These are phyloP conservation scores for Pichia sp. DNA, from an alignment of 1,139 yeast species.

Conservation along the genomic window DNA sequence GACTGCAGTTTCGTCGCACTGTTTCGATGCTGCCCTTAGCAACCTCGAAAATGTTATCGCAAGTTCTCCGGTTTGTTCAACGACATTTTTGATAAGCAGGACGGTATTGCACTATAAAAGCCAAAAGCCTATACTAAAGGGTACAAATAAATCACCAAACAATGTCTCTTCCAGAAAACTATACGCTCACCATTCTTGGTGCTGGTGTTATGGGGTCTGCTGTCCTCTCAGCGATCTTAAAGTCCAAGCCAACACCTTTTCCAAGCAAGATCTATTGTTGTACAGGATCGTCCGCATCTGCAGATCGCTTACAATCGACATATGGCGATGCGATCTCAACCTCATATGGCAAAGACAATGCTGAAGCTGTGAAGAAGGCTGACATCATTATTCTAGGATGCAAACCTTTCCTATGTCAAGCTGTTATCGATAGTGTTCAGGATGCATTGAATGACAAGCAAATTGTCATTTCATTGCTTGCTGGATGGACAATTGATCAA, in stretches of 20 bases:
- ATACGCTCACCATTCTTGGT: conserved; percentile 61
- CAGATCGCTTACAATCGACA: conserved; percentile 39
- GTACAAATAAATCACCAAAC: too few species aligned
- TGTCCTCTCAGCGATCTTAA: conserved; percentile 73
- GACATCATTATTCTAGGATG: conserved; percentile 77
- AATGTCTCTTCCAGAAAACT: conserved; percentile 19
- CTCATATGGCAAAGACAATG: conserved; percentile 50
- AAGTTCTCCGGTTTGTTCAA: background rate
- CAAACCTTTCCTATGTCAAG: conserved; percentile 75
- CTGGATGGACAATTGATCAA: conserved; percentile 84
- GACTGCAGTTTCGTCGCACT: background rate
- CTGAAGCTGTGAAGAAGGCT: conserved; percentile 55
- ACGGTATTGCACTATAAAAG: background rate
- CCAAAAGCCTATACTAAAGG: too few species aligned
- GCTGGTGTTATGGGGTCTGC: conserved; percentile 98
- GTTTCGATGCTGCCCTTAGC: background rate
- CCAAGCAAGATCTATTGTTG: conserved; percentile 76
- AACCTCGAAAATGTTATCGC: background rate
- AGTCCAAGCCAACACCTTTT: conserved; percentile 43
- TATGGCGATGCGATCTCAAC: conserved; percentile 49
- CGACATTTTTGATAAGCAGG: background rate
- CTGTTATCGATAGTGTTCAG: conserved; percentile 39
- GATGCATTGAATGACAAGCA: conserved; percentile 41
- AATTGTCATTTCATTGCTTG: conserved; percentile 75
- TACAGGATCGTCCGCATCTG: conserved; percentile 56